Evolutionary conservation across 345 rosid species (phyloP).

Genomic region (Rhizophora mangle): DNA sequence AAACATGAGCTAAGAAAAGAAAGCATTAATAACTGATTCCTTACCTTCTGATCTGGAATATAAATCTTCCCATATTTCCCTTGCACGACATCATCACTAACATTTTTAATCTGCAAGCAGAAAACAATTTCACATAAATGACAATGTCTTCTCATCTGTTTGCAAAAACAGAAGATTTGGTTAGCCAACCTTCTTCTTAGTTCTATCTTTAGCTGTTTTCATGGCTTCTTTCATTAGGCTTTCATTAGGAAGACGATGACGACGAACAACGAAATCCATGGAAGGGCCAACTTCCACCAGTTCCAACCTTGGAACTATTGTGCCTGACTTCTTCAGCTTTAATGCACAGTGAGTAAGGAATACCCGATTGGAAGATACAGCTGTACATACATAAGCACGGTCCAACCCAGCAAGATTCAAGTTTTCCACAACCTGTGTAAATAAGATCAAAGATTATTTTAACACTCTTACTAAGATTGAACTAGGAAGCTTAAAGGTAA

Average conservation of each 20-base stretch:
- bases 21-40: not conserved
- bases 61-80: conserved; percentile 79
- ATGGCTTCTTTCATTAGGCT: conserved; percentile 76
- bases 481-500: not conserved
- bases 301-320: conserved; percentile 85
- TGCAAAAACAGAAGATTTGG: not conserved
- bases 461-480: not conserved
- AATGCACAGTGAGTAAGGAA: conserved; percentile 76
- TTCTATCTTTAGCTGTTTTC: conserved; percentile 62
- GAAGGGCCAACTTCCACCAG: conserved; percentile 93
- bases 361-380: conserved; percentile 62
- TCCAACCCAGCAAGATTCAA: conserved; percentile 83
- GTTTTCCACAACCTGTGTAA: conserved; percentile 75
- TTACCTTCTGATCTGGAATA: conserved; percentile 93
- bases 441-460: conserved; percentile 8
- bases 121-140: conserved; percentile 9
- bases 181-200: conserved; percentile 75
- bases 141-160: not conserved
- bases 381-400: conserved; percentile 80
- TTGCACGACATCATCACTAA: conserved; percentile 49
- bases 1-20: not conserved
- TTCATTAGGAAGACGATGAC: conserved; percentile 86
- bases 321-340: conserved; percentile 82
- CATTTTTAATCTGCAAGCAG: conserved; percentile 63
- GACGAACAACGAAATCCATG: conserved; percentile 89